A percentile compares a stretch with the other conserved stretches of the same genome.
These are phyloP conservation scores for Sporobolomyces roseus DNA, from an alignment of 768 basidiomycete genomes.

Conservation along the genomic window DNA sequence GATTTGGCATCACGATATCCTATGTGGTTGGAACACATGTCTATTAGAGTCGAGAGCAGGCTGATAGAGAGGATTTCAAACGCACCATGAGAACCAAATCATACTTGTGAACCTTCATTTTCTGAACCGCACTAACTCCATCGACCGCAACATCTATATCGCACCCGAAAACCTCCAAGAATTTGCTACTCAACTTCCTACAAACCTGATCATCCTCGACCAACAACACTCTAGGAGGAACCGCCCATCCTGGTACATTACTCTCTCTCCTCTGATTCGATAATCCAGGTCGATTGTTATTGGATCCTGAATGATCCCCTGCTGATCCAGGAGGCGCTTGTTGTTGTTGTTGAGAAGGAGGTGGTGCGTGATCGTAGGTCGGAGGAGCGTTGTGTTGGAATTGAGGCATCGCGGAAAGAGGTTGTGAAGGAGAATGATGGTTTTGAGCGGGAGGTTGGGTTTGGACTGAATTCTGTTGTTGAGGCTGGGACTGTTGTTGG, in stretches of 20 bases:
- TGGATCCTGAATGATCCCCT: no score
- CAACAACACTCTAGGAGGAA: slow-evolving; percentile 81
- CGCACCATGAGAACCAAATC: slow-evolving; percentile 90
- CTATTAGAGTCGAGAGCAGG: neutral
- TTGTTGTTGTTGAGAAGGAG: no score
- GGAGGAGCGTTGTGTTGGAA: slow-evolving; percentile 70
- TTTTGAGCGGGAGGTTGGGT: neutral
- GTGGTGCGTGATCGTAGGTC: slow-evolving; percentile 52
- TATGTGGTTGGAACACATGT: slow-evolving; percentile 49
- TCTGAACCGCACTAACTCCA: slow-evolving; percentile 83
- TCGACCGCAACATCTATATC: slow-evolving; percentile 91
- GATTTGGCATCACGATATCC: slow-evolving; percentile 80
- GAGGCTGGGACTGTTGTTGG: neutral
- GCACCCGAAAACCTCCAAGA: slow-evolving; percentile 91
- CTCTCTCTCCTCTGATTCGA: slow-evolving; percentile 63
- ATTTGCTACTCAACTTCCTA: slow-evolving; percentile 80
- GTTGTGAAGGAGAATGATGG: no score
- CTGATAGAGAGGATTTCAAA: neutral
- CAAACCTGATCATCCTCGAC: slow-evolving; percentile 96
- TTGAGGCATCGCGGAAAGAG: slow-evolving; percentile 57
- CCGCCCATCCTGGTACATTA: slow-evolving; percentile 84
- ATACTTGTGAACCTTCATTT: slow-evolving; percentile 95
- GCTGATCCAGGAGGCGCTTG: no score
- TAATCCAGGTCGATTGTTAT: slow-evolving; percentile 13
- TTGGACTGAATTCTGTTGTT: slow-evolving; percentile 15